A percentile compares a stretch with the other conserved stretches of the same genome.
Conservation (phyloP, 2,329 filamentous ascomycete species). For the Pyrenochaeta sp. region DNA sequence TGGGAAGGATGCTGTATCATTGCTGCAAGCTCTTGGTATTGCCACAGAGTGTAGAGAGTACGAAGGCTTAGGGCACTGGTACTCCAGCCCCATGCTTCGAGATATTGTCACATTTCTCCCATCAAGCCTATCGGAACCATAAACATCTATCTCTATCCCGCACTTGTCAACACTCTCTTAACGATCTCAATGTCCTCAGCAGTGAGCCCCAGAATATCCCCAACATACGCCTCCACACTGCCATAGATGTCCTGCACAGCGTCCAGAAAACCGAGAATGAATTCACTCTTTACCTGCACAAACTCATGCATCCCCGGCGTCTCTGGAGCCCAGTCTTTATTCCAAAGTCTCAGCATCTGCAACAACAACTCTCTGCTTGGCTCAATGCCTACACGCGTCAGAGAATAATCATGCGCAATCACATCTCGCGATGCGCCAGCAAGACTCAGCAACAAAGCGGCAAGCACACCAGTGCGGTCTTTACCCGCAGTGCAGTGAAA, state of each 20-base stretch:
- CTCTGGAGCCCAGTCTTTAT: conserved; percentile 20
- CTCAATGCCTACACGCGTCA: conserved; percentile 27
- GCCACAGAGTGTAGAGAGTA: too few relatives aligned
- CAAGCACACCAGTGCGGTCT: conserved; percentile 30
- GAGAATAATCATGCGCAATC: conserved; percentile 25
- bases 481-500: conserved; percentile 33
- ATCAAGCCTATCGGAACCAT: too few relatives aligned
- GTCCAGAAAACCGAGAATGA: conserved; percentile 21
- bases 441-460: conserved; percentile 22
- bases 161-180: conserved; percentile 12
- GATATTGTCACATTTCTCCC: too few relatives aligned
- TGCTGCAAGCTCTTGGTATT: too few relatives aligned
- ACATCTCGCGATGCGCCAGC: conserved; percentile 11
- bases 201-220: conserved; percentile 19
- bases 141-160: too few relatives aligned
- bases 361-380: conserved; percentile 17
- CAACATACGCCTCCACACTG: conserved; percentile 20
- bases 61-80: too few relatives aligned
- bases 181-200: conserved; percentile 23
- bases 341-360: conserved; percentile 21
- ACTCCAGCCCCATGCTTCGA: too few relatives aligned
- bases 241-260: conserved; percentile 24
- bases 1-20: too few relatives aligned
- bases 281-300: conserved; percentile 14
- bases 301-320: conserved; percentile 23